Base-by-base conservation (phyloP, 352 stramenopile genomes). In the Blastocystis sp. region DNA sequence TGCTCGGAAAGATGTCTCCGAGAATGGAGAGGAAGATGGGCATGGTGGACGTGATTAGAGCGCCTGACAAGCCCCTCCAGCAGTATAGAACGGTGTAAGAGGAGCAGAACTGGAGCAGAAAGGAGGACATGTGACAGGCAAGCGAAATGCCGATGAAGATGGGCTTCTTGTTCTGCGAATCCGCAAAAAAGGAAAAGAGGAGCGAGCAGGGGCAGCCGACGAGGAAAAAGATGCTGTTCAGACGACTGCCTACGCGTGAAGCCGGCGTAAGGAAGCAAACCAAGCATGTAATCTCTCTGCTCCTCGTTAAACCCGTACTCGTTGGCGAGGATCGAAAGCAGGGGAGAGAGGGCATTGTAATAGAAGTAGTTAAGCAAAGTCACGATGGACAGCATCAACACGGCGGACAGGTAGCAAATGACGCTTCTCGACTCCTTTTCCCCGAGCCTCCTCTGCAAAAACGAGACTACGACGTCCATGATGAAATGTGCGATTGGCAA, bases 21-120 rank as follows among this genome's bases (percentile, higher is more conserved):
- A 84, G 74, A 70, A 84, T 84, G 2, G 74, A 84, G 43, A 84
- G 52, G 40, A 56, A 84, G 53, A 84, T 84, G 0, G 74, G 74
- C 9, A 84, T 52, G 53, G 52, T 84, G 1, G 74, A 67, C 19
- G 56, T 84, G 19, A 84, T 59, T 9, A 62, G 41, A 38, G 56
- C 74, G 48, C 74, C 74, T 19, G 74, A 84, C 11, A 84, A 2
- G 9, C 74, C 74, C 69, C 74, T 84, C 74, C 74, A 84, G n/a
- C 65, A 9, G 28, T 52, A 64, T 10, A 84, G 34, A n/a, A 45
- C n/a, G 11, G 60, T 40, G 60, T 84, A 84, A 38, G 74, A 69
- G 23, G 38, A 38, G 41, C 23, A 40, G 11, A 66, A 45, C 21
- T 53, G 60, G 34, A 84, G 45, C n/a, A 84, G 17, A 28, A 84